phyloP scores from a whole-genome alignment of 805 yeast species.

The Ogataea kodamae region DNA sequence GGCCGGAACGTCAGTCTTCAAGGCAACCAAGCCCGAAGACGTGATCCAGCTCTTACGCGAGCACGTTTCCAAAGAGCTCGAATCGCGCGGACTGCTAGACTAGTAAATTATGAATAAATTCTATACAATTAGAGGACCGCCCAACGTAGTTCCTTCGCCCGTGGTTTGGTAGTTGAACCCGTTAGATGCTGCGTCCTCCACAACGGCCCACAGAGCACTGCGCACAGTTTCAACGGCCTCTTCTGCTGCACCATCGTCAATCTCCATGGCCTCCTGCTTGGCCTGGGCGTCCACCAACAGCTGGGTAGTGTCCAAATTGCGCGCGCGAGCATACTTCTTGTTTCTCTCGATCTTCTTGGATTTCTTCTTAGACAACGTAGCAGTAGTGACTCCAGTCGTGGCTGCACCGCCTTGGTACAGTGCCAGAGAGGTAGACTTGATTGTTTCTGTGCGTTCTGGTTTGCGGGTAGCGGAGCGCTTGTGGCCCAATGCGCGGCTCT shows the following conservation, averaged over 20 bases:
- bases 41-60: slow-evolving; percentile 67
- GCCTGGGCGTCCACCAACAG: slow-evolving; percentile 48
- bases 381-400: slow-evolving; percentile 42
- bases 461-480: slow-evolving; percentile 45
- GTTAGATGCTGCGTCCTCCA: slow-evolving; percentile 52
- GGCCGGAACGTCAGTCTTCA: slow-evolving; percentile 94
- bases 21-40: slow-evolving; percentile 73
- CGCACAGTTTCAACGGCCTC: slow-evolving; percentile 47
- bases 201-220: slow-evolving; percentile 68
- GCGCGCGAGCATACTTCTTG: slow-evolving; percentile 60
- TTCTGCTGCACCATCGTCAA: slow-evolving; percentile 36
- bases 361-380: slow-evolving; percentile 71
- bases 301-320: slow-evolving; percentile 40
- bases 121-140: slow-evolving; percentile 48
- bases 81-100: slow-evolving; percentile 40
- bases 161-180: slow-evolving; percentile 39
- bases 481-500: slow-evolving; percentile 47
- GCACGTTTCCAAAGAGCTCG: slow-evolving; percentile 52
- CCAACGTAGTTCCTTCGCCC: slow-evolving; percentile 82
- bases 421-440: slow-evolving; percentile 37
- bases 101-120: slow-evolving; percentile 2
- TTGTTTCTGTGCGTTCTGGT: slow-evolving; percentile 9
- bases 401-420: slow-evolving; percentile 37
- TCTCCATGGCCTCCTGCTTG: slow-evolving; percentile 50
- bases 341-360: slow-evolving; percentile 78